Base-by-base conservation (phyloP, 164 flowering plant genomes). In the Aristolochia fimbriata region DNA sequence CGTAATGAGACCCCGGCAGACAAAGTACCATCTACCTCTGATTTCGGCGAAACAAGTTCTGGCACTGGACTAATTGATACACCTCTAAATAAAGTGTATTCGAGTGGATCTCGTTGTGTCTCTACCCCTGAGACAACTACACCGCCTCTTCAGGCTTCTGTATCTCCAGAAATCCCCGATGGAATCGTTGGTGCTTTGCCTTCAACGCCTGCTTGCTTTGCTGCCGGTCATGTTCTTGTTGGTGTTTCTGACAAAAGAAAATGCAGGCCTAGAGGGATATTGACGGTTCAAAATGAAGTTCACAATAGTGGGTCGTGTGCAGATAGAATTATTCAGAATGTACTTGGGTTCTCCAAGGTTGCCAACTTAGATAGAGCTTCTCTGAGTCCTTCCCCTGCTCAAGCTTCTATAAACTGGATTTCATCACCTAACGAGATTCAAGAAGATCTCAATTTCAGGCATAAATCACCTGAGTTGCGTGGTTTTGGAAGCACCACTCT, bases 131-230 rank as follows among this genome's bases (percentile, higher is more conserved):
- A 57, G 50, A 62, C 47, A 16, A 58, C 57, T 9, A 71, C 86
- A 8, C 97, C 97, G 33, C 97, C 97, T 37, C 61, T 86, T 57
- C 81, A 83, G 73, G 76, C 75, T 20, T 85, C 97, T 17, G 66
- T 83, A 5, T 91, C 97, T 23, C 97, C 97, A 12, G 94, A 91
- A 77, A 76, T 91, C 46, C 93, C 81, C 62, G 69, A 74, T 69
- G 83, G 75, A 15, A 68, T 79, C 8, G 62, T 72, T 27, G 46
- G 56, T 14, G 30, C 15, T 3, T 21, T 66, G 46, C 27, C 60
- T 12, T 64, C 62, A 1, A 74, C 85, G 9, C 74, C 85, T 45
- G 64, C 79, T 58, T 86, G 91, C 71, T 88, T 80, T 69, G 88
- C 71, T 43, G 87, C 91, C 37, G 94, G 96, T 4, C 76, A 86